A percentile compares a stretch with the other conserved stretches of the same genome.
phyloP scores from a whole-genome alignment of 371 early-diverging fungal genomes.

The Mucor circinelloides region DNA sequence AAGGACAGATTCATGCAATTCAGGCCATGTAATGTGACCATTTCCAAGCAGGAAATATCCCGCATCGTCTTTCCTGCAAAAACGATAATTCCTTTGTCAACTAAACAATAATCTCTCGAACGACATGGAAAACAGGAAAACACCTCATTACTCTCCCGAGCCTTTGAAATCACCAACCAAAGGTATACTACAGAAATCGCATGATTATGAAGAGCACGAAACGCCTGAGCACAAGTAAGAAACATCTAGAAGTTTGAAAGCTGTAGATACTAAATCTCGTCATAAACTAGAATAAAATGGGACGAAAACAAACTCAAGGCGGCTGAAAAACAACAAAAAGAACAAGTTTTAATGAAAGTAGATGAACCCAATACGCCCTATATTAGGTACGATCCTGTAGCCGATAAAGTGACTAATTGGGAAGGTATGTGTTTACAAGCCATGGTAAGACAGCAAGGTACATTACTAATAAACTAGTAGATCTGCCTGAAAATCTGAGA shows the following conservation, averaged over 20 bases:
- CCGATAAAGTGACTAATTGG: conserved; percentile 70
- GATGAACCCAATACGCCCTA: conserved; percentile 95
- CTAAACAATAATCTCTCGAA: neutral
- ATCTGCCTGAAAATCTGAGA: conserved; percentile 7
- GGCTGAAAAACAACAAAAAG: conserved; percentile 81
- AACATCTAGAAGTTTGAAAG: neutral
- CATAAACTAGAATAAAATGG: conserved; percentile 70
- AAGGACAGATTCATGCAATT: neutral
- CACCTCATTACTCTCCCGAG: neutral
- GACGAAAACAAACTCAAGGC: conserved; percentile 90
- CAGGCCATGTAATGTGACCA: neutral
- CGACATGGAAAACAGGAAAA: neutral
- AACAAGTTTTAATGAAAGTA: conserved; percentile 89
- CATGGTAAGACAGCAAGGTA: neutral
- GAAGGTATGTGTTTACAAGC: conserved; percentile 27
- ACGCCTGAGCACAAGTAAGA: conserved; percentile 10
- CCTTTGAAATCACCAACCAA: conserved; percentile 32
- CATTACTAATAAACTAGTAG: neutral
- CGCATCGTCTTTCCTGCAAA: neutral
- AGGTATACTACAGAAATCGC: conserved; percentile 49
- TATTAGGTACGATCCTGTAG: conserved; percentile 78
- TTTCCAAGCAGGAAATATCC: neutral
- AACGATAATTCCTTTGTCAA: neutral
- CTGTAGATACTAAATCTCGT: neutral
- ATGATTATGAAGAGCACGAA: conserved; percentile 9